These are phyloP conservation scores for Trametes villosa DNA, from an alignment of 768 basidiomycete genomes.

Conservation along the genomic window DNA sequence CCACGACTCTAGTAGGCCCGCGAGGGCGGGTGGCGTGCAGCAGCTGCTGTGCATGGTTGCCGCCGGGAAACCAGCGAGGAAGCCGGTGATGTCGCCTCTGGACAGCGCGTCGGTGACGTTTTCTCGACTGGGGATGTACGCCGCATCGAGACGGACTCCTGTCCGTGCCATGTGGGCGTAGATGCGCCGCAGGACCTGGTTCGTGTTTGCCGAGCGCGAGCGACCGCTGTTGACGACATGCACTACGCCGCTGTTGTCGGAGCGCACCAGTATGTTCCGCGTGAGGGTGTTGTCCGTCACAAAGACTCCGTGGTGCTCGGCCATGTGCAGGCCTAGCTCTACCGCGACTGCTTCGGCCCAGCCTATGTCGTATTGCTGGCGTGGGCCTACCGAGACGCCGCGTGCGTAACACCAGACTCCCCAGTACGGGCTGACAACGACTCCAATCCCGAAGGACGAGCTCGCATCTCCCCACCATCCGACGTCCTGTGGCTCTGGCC, in stretches of 20 bases:
- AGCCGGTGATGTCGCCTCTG: slow-evolving; percentile 30
- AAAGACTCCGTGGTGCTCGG: neutral
- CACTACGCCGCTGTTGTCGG: slow-evolving; percentile 43
- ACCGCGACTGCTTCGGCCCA: slow-evolving; percentile 47
- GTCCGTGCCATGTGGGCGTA: slow-evolving; percentile 25
- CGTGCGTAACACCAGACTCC: slow-evolving; percentile 36
- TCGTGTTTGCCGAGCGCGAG: slow-evolving; percentile 32
- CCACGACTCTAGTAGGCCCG: neutral
- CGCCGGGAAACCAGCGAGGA: slow-evolving; percentile 27
- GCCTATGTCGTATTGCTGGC: slow-evolving; percentile 36
- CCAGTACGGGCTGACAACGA: slow-evolving; percentile 35
- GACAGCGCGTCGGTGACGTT: slow-evolving; percentile 41
- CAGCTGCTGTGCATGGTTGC: neutral
- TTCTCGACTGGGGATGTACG: slow-evolving; percentile 27
- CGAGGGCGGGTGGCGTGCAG: neutral
- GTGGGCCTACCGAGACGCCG: slow-evolving; percentile 37
- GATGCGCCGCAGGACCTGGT: slow-evolving; percentile 35
- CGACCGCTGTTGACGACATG: slow-evolving; percentile 35
- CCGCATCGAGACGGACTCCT: slow-evolving; percentile 15
- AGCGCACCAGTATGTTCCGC: slow-evolving; percentile 27
- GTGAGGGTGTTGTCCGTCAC: neutral
- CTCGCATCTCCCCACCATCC: slow-evolving; percentile 43
- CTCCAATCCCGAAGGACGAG: slow-evolving; percentile 41
- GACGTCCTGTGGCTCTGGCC: slow-evolving; percentile 28
- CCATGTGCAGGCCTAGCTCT: slow-evolving; percentile 37